Base-by-base conservation (phyloP, 768 basidiomycete genomes). In the Piloderma croceum region DNA sequence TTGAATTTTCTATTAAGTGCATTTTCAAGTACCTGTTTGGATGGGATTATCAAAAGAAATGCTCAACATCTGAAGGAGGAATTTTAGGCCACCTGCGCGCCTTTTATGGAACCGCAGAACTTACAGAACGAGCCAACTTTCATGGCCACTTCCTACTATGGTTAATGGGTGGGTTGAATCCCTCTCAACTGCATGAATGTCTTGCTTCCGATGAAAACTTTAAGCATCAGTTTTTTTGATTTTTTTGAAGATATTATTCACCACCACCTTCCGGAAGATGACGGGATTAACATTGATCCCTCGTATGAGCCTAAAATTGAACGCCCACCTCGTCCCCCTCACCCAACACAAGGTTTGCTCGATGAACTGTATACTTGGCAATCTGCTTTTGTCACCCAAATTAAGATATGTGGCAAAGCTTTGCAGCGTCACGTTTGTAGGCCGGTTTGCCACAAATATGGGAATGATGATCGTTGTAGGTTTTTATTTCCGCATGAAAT, bases 181-280 rank as follows among this genome's bases (percentile, higher is more conserved):
- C 65, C 3, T 29, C 51, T 9, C 51, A 62, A 1, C 19, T 65
- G 7, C 65, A 65, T 52, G 12, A 6, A 1, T 24, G 31, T 0
- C 13, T 64, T 7, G 32, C 41, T 15, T 6, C 13, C 4, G 49
- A 54, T 36, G 11, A 34, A 4, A 33, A 40, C 12, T 55, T 50
- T 54, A 23, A 52, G 6, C 27, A 43, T 27, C 38, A 38, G 33
- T n/a, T 58, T 64, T 34, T 62, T 62, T 41, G 21, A 31, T 1
- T 64, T 58, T 23, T 64, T 64, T 48, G 59, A 64, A 32, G 41
- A 45, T n/a, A 54, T 61, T 1, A 61, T 65, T 2, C 40, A 53
- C 6, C 59, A 63, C 39, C 50, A 64, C 36, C 27, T 62, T 1
- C 61, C 60, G 7, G 42, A 47, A 18, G 27, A 56, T 34, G 59